phyloP scores from a whole-genome alignment of 179 eudicot genomes.

The Vitellaria paradoxa region DNA sequence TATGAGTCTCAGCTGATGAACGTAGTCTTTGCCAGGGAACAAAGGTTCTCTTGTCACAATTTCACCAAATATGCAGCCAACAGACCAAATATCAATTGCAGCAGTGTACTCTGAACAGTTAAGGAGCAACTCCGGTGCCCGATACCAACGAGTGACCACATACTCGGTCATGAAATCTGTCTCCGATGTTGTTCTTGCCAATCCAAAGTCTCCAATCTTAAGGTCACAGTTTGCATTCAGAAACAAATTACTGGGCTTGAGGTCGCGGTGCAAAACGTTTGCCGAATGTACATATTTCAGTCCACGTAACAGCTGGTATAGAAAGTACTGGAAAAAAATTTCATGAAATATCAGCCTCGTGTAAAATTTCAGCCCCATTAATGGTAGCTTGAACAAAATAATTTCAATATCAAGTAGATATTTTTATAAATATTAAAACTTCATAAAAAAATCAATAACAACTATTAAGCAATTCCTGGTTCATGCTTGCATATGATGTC shows the following conservation, averaged over 20 bases:
- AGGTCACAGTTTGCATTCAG: constrained; percentile 59
- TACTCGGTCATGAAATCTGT: constrained; percentile 67
- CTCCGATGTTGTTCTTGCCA: constrained; percentile 62
- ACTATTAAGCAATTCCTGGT: not conserved
- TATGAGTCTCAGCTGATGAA: constrained; percentile 55
- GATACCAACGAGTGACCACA: constrained; percentile 65
- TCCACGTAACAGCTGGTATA: constrained; percentile 60
- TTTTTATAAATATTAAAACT: not conserved
- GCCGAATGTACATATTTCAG: constrained; percentile 59
- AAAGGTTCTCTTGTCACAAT: constrained; percentile 55
- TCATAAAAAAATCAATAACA: not conserved
- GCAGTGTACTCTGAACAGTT: constrained; percentile 63
- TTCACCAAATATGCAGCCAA: constrained; percentile 70
- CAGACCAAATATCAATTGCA: constrained; percentile 68
- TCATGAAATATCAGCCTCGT: not conserved
- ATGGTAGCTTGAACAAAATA: not conserved
- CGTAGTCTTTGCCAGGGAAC: constrained; percentile 61
- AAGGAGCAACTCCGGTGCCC: constrained; percentile 62
- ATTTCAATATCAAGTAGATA: not conserved
- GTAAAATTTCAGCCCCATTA: not conserved
- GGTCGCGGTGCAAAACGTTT: constrained; percentile 57
- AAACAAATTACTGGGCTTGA: constrained; percentile 55
- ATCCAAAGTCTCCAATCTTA: constrained; percentile 66
- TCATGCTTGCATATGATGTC: not conserved
- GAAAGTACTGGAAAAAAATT: constrained; percentile 43